Conservation (phyloP, 148 eudicot genomes). For the Cornus florida region DNA sequence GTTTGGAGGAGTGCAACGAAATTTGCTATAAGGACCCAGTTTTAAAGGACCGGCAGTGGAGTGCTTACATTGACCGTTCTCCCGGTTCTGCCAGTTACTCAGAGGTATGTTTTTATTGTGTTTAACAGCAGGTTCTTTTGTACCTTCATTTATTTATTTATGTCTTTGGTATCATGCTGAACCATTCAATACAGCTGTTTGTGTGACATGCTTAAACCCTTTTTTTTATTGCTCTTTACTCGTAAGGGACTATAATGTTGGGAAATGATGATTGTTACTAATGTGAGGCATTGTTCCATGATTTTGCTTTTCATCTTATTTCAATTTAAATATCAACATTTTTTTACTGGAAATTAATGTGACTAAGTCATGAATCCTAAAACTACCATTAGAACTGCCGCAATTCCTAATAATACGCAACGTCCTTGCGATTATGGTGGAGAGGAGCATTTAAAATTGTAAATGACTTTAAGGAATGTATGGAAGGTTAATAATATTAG, state of each 20-base stretch:
- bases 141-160: too few relatives aligned
- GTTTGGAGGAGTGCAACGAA: conserved; percentile 74
- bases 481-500: not conserved
- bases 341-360: too few relatives aligned
- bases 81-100: conserved; percentile 87
- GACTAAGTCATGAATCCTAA: too few relatives aligned
- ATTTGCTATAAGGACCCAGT: conserved; percentile 98
- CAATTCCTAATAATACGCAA: too few relatives aligned
- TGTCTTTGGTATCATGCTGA: not conserved
- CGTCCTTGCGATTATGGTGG: too few relatives aligned
- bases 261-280: not conserved
- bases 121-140: not conserved
- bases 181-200: not conserved
- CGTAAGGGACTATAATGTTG: not conserved
- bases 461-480: not conserved
- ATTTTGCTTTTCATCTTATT: not conserved
- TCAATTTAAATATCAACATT: too few relatives aligned
- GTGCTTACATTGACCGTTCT: conserved; percentile 97
- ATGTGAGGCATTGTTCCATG: not conserved
- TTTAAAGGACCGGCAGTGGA: conserved; percentile 89
- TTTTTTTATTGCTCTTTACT: not conserved
- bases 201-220: not conserved
- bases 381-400: too few relatives aligned
- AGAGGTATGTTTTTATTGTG: conserved; percentile 47
- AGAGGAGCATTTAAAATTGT: too few relatives aligned